Conservation (phyloP, 2,329 filamentous ascomycete genomes). For the Verticillium dahliae region DNA sequence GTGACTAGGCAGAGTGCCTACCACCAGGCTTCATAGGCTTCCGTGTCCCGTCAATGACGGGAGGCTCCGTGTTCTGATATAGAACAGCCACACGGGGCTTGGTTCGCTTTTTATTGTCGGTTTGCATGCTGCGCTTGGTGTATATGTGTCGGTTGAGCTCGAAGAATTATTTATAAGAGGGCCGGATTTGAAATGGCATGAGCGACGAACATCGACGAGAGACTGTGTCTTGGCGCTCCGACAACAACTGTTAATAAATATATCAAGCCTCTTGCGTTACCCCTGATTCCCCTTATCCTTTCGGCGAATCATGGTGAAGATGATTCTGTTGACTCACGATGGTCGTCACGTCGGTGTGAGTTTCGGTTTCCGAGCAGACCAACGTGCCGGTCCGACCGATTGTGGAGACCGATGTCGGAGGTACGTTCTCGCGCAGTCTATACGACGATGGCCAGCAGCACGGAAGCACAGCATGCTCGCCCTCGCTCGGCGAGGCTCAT, state of each 20-base stretch:
- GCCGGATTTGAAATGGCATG: too few relatives aligned
- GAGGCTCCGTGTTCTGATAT: conserved; percentile 38
- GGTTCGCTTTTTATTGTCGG: not conserved
- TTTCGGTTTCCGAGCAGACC: not conserved
- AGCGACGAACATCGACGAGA: too few relatives aligned
- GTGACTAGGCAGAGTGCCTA: conserved; percentile 9
- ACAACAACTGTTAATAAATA: too few relatives aligned
- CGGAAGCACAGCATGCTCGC: not conserved
- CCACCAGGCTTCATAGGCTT: conserved; percentile 44
- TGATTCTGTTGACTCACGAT: not conserved
- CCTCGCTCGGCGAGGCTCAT: too few relatives aligned
- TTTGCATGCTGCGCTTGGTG: not conserved
- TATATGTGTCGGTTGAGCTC: too few relatives aligned
- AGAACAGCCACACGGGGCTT: conserved; percentile 30
- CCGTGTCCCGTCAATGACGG: conserved; percentile 35
- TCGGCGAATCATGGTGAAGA: not conserved
- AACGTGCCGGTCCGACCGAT: not conserved
- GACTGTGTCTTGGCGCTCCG: too few relatives aligned
- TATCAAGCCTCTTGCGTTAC: not conserved
- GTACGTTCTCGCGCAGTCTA: not conserved
- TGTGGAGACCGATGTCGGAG: not conserved
- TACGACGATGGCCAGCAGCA: not conserved
- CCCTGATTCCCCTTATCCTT: not conserved
- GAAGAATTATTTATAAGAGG: too few relatives aligned
- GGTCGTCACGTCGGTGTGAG: not conserved